Evolutionary conservation across 1,139 yeast genomes (phyloP), one percentile per base, ranked within the genome.

Genomic region (Ogataea hybrid): DNA sequence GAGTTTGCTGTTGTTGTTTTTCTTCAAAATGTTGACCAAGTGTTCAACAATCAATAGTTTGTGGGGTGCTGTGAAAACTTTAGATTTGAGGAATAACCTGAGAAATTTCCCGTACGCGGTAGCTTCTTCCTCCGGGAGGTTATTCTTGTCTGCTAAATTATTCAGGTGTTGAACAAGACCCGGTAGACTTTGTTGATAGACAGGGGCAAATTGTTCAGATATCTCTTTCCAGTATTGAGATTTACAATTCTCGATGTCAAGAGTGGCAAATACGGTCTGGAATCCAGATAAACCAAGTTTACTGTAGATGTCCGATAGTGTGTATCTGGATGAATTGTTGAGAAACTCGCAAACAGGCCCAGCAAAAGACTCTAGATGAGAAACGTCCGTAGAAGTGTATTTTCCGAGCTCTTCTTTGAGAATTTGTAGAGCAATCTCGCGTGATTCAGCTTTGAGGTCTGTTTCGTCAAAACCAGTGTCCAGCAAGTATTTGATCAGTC

Each of bases 21-120:
- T 12, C 18, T 36, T 17, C 16, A 18, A 11, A 10, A 20, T 14
- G 11, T 7, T 20, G 22, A n/a, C 25, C 14, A 59, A 48, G 34
- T 54, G 57, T 18, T 56, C 53, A 37, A 58, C 50, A 30, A 59
- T 53, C 15, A 60, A 51, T 32, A 62, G 44, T 40, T 59, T 61
- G 34, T 61, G 63, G 10, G 63, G 60, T 21, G 58, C 44, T 4
- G 62, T 50, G 30, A 59, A 58, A 18, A 52, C 47, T 23, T 53
- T 42, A 12, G 64, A 59, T 12, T 49, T 43, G 23, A 60, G 42
- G 32, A 58, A 59, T 35, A 56, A 38, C 11, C 41, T 42, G 20
- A 61, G 44, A 37, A 62, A 60, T 16, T 10, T 16, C 7, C 27
- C 28, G 18, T 31, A 25, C 10, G 16, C 10, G 6, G 32, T 14